A percentile compares a stretch with the other conserved stretches of the same genome.
phyloP scores from a whole-genome alignment of 768 basidiomycete genomes.

The Termitomyces sp. region DNA sequence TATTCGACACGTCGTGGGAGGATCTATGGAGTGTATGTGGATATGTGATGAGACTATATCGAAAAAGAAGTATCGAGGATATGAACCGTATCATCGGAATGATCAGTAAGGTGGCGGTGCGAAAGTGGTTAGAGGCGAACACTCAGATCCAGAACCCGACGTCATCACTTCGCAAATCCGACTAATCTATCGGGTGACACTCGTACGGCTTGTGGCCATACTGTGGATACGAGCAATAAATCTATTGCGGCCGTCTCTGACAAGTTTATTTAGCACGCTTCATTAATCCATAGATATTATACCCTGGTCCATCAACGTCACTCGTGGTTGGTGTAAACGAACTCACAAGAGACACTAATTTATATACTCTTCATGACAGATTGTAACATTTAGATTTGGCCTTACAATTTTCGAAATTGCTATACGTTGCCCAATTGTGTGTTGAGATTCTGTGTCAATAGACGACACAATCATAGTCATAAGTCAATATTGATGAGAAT shows the following conservation, averaged over 20 bases:
- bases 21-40: slow-evolving; percentile 85
- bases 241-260: neutral
- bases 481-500: neutral
- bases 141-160: neutral
- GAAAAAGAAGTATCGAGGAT: slow-evolving; percentile 44
- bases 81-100: slow-evolving; percentile 43
- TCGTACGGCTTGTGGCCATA: neutral
- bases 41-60: slow-evolving; percentile 79
- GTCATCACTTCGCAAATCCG: neutral
- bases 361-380: neutral
- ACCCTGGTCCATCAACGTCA: neutral
- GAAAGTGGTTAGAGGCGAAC: slow-evolving; percentile 72
- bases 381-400: neutral
- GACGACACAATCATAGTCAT: neutral
- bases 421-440: no score
- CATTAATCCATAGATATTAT: neutral
- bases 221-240: neutral
- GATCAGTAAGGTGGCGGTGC: slow-evolving; percentile 73
- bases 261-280: neutral
- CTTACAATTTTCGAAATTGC: neutral
- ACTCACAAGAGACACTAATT: neutral
- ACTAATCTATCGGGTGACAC: neutral
- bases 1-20: slow-evolving; percentile 90
- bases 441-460: neutral
- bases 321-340: neutral